These are phyloP conservation scores for Penicillium mononematosum DNA, from an alignment of 495 filamentous ascomycete species.

Conservation along the genomic window DNA sequence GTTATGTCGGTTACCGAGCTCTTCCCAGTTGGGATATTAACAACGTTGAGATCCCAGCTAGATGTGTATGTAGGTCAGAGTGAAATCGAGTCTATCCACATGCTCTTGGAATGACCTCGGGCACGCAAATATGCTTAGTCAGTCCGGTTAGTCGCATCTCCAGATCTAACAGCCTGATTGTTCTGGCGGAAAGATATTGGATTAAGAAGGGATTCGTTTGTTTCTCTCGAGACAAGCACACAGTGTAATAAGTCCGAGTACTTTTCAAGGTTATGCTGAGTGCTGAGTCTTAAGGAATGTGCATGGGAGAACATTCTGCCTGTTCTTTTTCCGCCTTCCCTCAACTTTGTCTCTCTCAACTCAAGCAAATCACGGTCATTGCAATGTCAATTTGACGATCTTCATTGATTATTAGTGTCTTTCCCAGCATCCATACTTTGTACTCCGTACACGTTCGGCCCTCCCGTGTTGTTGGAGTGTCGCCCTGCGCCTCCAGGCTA, in stretches of 20 bases:
- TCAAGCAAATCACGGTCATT: neutral
- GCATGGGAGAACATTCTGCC: neutral
- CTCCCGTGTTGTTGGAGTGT: neutral
- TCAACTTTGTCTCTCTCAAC: neutral
- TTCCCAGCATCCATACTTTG: too few species aligned
- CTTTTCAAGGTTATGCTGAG: too few species aligned
- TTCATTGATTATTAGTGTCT: too few species aligned
- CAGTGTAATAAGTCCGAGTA: neutral
- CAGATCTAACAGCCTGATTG: neutral
- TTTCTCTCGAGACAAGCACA: neutral
- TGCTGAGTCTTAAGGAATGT: neutral
- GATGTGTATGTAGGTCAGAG: neutral
- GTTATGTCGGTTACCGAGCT: neutral
- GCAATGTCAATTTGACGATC: neutral
- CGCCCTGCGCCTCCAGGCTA: conserved; percentile 5
- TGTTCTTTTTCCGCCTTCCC: neutral
- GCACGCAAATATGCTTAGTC: conserved; percentile 1
- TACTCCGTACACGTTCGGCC: too few species aligned
- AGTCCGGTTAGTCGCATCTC: neutral
- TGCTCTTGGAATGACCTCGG: neutral
- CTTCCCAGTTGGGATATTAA: neutral
- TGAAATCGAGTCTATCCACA: neutral
- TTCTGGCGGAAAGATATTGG: neutral
- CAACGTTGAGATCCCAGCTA: neutral
- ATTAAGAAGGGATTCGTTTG: neutral